These are phyloP conservation scores for Aspergillus sp. DNA, from an alignment of 2,329 filamentous ascomycete species.

Conservation along the genomic window DNA sequence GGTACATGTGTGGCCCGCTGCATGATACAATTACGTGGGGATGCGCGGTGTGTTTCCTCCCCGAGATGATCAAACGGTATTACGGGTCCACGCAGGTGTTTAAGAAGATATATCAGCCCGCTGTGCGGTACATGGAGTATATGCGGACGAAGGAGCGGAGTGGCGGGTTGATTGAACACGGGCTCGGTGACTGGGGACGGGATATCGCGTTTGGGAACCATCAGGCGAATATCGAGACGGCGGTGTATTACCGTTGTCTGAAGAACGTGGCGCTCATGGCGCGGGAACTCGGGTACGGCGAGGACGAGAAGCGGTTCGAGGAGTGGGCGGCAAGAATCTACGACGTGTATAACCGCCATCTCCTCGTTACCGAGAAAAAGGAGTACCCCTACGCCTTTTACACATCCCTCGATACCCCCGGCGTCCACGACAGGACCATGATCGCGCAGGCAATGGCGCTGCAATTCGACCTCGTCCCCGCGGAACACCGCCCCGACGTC, in stretches of 20 bases:
- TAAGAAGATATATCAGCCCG: constrained; percentile 25
- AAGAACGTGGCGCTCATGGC: constrained; percentile 30
- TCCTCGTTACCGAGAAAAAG: constrained; percentile 25
- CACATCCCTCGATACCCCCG: constrained; percentile 28
- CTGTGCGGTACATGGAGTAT: constrained; percentile 31
- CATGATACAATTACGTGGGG: constrained; percentile 47
- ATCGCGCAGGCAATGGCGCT: constrained; percentile 30
- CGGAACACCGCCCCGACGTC: constrained; percentile 21
- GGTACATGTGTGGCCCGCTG: constrained; percentile 56
- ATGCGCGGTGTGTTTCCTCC: constrained; percentile 29
- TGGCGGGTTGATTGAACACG: constrained; percentile 30
- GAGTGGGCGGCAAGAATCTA: constrained; percentile 27
- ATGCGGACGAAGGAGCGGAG: constrained; percentile 29
- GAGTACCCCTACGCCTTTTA: constrained; percentile 26
- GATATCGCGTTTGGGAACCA: constrained; percentile 33
- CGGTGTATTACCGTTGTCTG: constrained; percentile 32
- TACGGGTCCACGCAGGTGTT: constrained; percentile 30
- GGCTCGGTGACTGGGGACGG: constrained; percentile 31
- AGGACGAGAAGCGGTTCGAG: constrained; percentile 22
- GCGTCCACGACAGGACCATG: constrained; percentile 23
- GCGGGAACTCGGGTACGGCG: constrained; percentile 22
- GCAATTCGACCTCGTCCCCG: constrained; percentile 27
- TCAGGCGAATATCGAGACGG: constrained; percentile 33
- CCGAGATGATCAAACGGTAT: constrained; percentile 27
- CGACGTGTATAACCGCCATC: constrained; percentile 26